Conservation (phyloP, 179 eudicot genomes). For the Drosera spatulata region DNA sequence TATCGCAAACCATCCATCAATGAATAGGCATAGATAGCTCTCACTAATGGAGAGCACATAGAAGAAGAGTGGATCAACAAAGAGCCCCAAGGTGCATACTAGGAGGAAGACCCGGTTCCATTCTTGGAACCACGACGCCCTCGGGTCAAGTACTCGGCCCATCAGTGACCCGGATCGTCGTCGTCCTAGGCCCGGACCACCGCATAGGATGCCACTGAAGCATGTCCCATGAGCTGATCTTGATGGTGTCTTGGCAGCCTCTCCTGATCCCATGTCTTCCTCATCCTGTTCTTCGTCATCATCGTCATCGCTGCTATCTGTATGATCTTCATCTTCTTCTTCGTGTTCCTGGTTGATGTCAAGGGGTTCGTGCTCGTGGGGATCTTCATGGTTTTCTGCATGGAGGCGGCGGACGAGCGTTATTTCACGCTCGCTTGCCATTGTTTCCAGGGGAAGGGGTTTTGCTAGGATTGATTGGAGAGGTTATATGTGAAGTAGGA, state of each 20-base stretch:
- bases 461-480: neutral
- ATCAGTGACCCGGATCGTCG: slow-evolving; percentile 1
- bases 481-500: neutral
- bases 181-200: too few relatives aligned
- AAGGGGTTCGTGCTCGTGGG: neutral
- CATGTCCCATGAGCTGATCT: too few relatives aligned
- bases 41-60: slow-evolving; percentile 77
- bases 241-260: too few relatives aligned
- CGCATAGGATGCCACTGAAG: too few relatives aligned
- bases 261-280: too few relatives aligned
- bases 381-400: neutral
- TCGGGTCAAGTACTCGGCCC: slow-evolving; percentile 46
- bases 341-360: neutral
- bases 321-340: neutral
- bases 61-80: slow-evolving; percentile 86
- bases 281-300: too few relatives aligned
- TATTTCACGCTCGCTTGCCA: slow-evolving; percentile 1
- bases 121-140: slow-evolving; percentile 67
- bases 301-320: too few relatives aligned
- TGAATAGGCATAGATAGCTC: slow-evolving; percentile 57
- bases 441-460: neutral
- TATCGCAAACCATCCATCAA: slow-evolving; percentile 89
- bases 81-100: slow-evolving; percentile 56
- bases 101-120: slow-evolving; percentile 80
- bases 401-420: neutral